phyloP scores from a whole-genome alignment of 768 basidiomycete species.

The Boletus rubroflammeus region DNA sequence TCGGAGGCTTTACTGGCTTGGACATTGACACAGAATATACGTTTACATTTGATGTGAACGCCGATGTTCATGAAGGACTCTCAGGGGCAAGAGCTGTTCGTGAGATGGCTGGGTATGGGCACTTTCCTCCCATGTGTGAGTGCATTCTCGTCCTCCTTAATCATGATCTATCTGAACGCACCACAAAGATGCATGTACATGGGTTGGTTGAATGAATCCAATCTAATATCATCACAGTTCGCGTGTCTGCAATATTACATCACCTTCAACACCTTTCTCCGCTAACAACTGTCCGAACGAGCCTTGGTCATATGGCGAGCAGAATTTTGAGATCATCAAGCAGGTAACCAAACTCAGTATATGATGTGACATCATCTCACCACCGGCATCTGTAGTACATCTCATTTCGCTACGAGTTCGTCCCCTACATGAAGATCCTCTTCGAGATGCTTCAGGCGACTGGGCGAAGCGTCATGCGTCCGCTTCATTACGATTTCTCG shows the following conservation, averaged over 20 bases:
- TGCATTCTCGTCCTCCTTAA: no score
- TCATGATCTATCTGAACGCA: no score
- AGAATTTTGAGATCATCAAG: conserved; percentile 31
- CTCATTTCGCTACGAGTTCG: conserved; percentile 35
- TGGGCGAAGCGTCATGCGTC: conserved; percentile 32
- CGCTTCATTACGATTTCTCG: conserved; percentile 35
- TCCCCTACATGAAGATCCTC: conserved; percentile 20
- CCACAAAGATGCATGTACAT: neutral
- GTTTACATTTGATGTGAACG: no score
- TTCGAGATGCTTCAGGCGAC: conserved; percentile 29
- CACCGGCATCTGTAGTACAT: conserved; percentile 27
- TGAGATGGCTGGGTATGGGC: neutral
- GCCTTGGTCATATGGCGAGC: conserved; percentile 38
- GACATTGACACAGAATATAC: no score
- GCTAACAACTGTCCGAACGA: neutral
- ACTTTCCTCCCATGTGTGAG: neutral
- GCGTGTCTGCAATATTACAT: conserved; percentile 3
- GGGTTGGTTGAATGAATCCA: neutral
- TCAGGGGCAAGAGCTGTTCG: no score
- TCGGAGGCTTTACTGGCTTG: no score
- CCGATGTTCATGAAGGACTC: no score
- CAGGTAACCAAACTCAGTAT: conserved; percentile 15
- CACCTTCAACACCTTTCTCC: neutral
- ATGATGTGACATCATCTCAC: neutral
- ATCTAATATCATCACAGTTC: neutral